Evolutionary conservation across 306 rosid species (phyloP), one percentile per base, ranked within the genome.

Genomic region (Coriaria nepalensis): DNA sequence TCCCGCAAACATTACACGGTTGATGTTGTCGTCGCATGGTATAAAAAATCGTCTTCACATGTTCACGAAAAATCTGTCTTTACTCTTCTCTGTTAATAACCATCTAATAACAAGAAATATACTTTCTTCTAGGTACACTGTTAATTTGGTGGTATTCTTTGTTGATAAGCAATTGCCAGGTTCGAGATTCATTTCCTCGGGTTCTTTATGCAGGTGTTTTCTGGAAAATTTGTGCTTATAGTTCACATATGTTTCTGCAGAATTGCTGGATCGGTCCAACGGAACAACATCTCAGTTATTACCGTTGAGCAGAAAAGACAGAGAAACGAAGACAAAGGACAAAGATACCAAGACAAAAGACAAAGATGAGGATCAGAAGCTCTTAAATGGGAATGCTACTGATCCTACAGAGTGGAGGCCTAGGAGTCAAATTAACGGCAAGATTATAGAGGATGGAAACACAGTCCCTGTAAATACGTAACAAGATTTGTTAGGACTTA

Each of bases 1-100:
- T 85, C 98, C 35, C 98, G 94, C 64, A 92, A 92, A 62, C 98
- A 92, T 86, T 92, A 92, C 76, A 77, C 98, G 0, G 98, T 92
- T 43, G 98, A 92, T n/a, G 69, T 92, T 13, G 93, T 92, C 59
- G 98, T 92, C 33, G 98, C 98, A 49, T 92, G 98, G 98, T 90
- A 73, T 63, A 66, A 49, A 59, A 33, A 32, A 15, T 57, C 10
- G 40, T 47, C 10, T 52, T 36, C 53, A 14, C 53, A 13, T 33
- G 12, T 15, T 39, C 35, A n/a, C 9, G 9, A 13, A n/a, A 13
- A 3, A 10, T 42, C 47, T 50, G 8, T 5, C 0, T 13, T 14
- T 10, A 11, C 60, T 40, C 2, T 50, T 53, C 29, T 20, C 29
- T 20, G 29, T 20, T 20, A 20, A 20, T 20, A 3, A 20, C 29